Evolutionary conservation across 345 rosid species (phyloP).

Genomic region (Abelmoschus esculentus): DNA sequence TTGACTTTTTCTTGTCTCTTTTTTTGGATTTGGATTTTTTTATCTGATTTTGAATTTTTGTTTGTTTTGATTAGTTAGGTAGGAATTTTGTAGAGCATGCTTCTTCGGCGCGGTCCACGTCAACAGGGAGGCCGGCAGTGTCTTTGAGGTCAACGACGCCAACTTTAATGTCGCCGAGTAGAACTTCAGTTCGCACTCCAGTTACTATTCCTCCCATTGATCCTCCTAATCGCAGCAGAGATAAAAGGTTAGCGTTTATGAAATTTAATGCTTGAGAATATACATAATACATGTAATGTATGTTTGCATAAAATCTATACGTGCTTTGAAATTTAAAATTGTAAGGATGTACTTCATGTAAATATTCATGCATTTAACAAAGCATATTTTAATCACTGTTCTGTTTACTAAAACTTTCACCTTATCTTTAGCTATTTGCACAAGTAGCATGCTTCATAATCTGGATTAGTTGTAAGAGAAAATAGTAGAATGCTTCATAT

Average conservation of each 20-base stretch:
- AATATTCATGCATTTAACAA: background rate
- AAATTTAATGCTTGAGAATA: constrained; percentile 12
- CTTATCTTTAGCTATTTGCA: too few relatives aligned
- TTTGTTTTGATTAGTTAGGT: constrained; percentile 59
- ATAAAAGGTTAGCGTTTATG: constrained; percentile 34
- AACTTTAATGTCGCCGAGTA: constrained; percentile 49
- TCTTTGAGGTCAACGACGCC: constrained; percentile 34
- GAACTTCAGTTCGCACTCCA: constrained; percentile 49
- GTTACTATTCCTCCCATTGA: constrained; percentile 43
- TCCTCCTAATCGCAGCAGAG: constrained; percentile 31
- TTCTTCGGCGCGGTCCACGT: constrained; percentile 63
- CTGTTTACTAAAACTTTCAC: too few relatives aligned
- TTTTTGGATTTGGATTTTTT: constrained; percentile 9
- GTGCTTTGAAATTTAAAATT: background rate
- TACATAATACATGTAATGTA: background rate
- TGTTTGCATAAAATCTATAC: background rate
- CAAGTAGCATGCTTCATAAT: too few relatives aligned
- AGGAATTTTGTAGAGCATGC: constrained; percentile 58
- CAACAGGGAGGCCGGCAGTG: constrained; percentile 67
- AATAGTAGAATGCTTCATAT: background rate
- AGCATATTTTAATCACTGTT: background rate
- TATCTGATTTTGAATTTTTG: constrained; percentile 23
- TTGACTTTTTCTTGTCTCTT: background rate
- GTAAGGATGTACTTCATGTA: background rate
- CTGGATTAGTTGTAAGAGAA: too few relatives aligned